Percentiles rank a stretch among this genome's conserved stretches.
phyloP scores from a whole-genome alignment of 306 rosid genomes.

The Dicorynia guianensis region DNA sequence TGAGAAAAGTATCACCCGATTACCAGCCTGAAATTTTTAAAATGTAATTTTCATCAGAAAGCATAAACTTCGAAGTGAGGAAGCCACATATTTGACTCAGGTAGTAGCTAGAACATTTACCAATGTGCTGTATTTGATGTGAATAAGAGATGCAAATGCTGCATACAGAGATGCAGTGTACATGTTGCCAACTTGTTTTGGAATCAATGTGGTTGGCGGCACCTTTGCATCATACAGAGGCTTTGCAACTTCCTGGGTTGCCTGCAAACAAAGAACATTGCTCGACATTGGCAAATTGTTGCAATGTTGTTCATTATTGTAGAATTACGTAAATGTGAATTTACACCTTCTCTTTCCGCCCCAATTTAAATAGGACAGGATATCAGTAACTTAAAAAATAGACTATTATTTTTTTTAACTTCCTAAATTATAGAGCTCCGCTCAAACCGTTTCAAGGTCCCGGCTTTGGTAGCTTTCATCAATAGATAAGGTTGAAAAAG shows the following conservation, averaged over 20 bases:
- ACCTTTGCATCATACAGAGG: conserved; percentile 84
- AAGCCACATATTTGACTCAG: conserved; percentile 17
- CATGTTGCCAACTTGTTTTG: conserved; percentile 98
- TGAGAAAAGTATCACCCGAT: conserved; percentile 84
- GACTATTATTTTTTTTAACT: conserved; percentile 5
- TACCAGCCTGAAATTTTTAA: conserved; percentile 65
- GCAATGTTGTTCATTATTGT: conserved; percentile 18
- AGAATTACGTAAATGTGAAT: neutral
- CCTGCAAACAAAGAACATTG: conserved; percentile 54
- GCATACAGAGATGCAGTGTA: conserved; percentile 99
- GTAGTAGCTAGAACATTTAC: conserved; percentile 53
- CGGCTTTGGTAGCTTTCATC: conserved; percentile 95
- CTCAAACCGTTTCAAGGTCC: conserved; percentile 94
- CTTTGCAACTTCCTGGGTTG: conserved; percentile 89
- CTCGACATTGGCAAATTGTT: conserved; percentile 34
- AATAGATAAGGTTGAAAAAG: conserved; percentile 68
- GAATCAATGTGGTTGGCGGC: conserved; percentile 88
- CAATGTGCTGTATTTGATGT: conserved; percentile 76
- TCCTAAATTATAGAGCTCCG: conserved; percentile 5
- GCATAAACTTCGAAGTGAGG: neutral
- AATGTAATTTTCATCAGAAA: conserved; percentile 39
- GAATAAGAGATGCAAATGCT: conserved; percentile 90
- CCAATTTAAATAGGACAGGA: neutral
- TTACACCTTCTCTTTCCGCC: neutral
- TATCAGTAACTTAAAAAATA: conserved; percentile 11